A percentile compares a stretch with the other conserved stretches of the same genome.
These are phyloP conservation scores for Phialophora tarda DNA, from an alignment of 2,329 filamentous ascomycete genomes.

Conservation along the genomic window DNA sequence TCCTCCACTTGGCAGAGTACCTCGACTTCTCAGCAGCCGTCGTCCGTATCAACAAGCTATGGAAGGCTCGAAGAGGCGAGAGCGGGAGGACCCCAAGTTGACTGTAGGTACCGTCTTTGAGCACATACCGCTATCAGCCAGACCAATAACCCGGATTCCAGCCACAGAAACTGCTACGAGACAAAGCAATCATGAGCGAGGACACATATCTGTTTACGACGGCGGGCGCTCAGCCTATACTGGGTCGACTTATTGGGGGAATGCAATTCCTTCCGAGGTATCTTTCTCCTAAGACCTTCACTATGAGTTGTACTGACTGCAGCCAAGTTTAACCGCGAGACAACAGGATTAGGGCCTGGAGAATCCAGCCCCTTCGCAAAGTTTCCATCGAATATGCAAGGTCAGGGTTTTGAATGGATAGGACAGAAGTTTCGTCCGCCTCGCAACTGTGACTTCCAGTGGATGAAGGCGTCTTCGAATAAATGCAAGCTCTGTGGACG, in stretches of 20 bases:
- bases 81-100: not conserved
- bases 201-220: constrained; percentile 23
- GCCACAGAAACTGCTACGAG: not conserved
- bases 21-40: not conserved
- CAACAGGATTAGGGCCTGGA: constrained; percentile 1
- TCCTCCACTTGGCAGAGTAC: constrained; percentile 8
- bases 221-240: constrained; percentile 32
- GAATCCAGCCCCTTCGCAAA: constrained; percentile 22
- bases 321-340: constrained; percentile 16
- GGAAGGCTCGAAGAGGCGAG: constrained; percentile 9
- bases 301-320: not conserved
- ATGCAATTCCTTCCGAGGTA: constrained; percentile 34
- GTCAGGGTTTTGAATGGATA: constrained; percentile 1
- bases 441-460: constrained; percentile 19
- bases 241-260: constrained; percentile 35
- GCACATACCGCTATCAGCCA: not conserved
- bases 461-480: constrained; percentile 21
- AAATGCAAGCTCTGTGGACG: constrained; percentile 33
- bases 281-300: not conserved
- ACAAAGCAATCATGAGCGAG: constrained; percentile 19
- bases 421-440: constrained; percentile 28
- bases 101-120: constrained; percentile 13
- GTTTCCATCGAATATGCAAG: constrained; percentile 18
- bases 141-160: constrained; percentile 14
- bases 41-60: constrained; percentile 7